Base-by-base conservation (phyloP, 805 yeast species). In the Candida ficus region DNA sequence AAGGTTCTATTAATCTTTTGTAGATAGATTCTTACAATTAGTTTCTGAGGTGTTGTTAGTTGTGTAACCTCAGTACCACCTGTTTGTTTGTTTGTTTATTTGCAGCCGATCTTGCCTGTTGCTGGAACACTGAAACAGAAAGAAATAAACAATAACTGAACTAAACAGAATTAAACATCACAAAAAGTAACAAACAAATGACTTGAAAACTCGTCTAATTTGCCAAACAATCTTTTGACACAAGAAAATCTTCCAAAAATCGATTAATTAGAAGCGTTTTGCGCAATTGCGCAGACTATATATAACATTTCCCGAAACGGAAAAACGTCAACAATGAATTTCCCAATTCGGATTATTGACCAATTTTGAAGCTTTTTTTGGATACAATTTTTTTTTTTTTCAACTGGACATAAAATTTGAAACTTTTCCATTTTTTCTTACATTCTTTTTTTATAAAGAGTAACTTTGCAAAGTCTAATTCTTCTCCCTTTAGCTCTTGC, bases 311-410 rank as follows among this genome's bases (percentile, higher is more conserved):
- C 34, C 36, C 19, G 22, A 22, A 11, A 7, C 12, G 37, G 38
- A n/a, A 35, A 28, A 14, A 29, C 37, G 37, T 36, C 40, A 33
- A 36, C 36, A 32, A 20, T 17, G 19, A 23, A 25, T 21, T n/a
- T 14, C 35, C 31, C 7, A 12, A 37, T 14, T 29, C 10, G 31
- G 35, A 30, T 23, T 19, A 18, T 18, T 22, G 27, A 14, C 25
- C 14, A 19, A 18, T 33, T 35, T 23, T 20, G 37, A 21, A 30
- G 17, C 31, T 37, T 34, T 22, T 32, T 35, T 20, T n/a, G n/a
- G n/a, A 17, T n/a, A 13, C 16, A 29, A 22, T 28, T 23, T 33
- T 26, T 19, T 19, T 18, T 31, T 35, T 32, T 33, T 29, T 16
- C 31, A 33, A 38, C 4, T 17, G 32, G 29, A 28, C 30, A 25